Percentiles rank a stretch among this genome's conserved stretches.
phyloP scores from a whole-genome alignment of 352 stramenopile genomes.

The Globisporangium cystogenes region DNA sequence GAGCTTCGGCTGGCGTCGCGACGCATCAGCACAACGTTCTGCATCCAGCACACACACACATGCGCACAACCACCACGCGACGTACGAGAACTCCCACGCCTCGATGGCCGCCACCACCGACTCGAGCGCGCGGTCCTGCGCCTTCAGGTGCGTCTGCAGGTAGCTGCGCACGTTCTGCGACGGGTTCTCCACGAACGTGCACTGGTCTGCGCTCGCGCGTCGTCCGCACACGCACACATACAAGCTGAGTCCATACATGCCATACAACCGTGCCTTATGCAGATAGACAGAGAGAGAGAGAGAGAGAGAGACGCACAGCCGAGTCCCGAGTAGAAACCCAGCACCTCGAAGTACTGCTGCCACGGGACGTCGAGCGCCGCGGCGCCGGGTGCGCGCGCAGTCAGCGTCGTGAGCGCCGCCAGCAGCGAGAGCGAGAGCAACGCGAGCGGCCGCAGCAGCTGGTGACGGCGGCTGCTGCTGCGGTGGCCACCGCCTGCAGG shows the following conservation, averaged over 20 bases:
- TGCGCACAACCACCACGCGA: no score
- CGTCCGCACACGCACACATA: no score
- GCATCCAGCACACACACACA: no score
- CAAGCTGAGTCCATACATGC: neutral
- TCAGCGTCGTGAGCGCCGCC: neutral
- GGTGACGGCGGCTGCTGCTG: neutral
- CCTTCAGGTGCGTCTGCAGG: conserved; percentile 55
- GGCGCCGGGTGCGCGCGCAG: neutral
- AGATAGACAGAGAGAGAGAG: neutral
- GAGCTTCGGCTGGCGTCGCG: conserved; percentile 50
- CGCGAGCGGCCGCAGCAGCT: neutral
- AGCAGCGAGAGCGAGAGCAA: conserved; percentile 3
- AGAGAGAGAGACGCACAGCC: conserved; percentile 26
- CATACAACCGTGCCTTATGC: neutral
- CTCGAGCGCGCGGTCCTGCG: conserved; percentile 61
- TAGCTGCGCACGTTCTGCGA: conserved; percentile 50
- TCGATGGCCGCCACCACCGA: conserved; percentile 65
- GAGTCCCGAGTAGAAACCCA: conserved; percentile 42
- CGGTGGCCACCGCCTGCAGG: neutral
- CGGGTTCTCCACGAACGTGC: conserved; percentile 64
- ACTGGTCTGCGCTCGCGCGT: conserved; percentile 39
- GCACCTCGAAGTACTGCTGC: conserved; percentile 28
- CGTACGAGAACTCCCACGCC: conserved; percentile 79
- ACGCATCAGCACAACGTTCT: no score
- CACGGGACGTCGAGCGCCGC: conserved; percentile 10